Evolutionary conservation across 768 basidiomycete genomes (phyloP).

Genomic region (Macrolepiota fuliginosa): DNA sequence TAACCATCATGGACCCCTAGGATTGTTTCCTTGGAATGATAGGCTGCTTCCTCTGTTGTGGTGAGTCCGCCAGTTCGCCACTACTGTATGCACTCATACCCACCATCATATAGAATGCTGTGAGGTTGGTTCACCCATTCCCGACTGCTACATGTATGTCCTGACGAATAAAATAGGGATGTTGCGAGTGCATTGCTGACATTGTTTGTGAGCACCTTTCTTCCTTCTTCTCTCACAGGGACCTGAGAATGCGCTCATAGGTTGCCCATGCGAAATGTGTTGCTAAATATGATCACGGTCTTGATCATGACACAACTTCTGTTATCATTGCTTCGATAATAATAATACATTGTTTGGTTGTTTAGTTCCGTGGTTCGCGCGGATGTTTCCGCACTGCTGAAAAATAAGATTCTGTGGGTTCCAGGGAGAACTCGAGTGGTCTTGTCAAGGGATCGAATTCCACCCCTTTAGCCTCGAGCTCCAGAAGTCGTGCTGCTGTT

Average conservation of each 20-base stretch:
- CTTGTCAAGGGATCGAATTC: slow-evolving; percentile 38
- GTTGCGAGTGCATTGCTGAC: neutral
- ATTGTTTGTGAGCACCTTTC: neutral
- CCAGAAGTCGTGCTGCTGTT: slow-evolving; percentile 40
- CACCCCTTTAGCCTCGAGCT: slow-evolving; percentile 35
- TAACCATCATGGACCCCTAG: neutral
- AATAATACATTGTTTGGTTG: neutral
- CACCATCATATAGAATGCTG: neutral
- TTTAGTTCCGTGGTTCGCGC: neutral
- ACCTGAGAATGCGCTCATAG: neutral
- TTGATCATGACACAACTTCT: neutral
- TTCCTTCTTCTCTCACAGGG: neutral
- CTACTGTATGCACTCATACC: neutral
- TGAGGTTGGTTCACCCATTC: neutral
- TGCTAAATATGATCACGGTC: neutral
- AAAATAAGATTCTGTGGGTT: slow-evolving; percentile 30
- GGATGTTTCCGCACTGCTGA: slow-evolving; percentile 22
- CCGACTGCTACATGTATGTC: neutral
- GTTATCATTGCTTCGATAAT: neutral
- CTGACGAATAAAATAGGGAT: neutral
- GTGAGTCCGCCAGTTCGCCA: neutral
- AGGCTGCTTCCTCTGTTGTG: neutral
- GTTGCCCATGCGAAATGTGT: neutral
- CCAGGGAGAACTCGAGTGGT: slow-evolving; percentile 36
- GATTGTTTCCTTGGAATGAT: neutral